These are phyloP conservation scores for Scenedesmus sp. DNA, from an alignment of 163 green algal genomes.

Conservation along the genomic window DNA sequence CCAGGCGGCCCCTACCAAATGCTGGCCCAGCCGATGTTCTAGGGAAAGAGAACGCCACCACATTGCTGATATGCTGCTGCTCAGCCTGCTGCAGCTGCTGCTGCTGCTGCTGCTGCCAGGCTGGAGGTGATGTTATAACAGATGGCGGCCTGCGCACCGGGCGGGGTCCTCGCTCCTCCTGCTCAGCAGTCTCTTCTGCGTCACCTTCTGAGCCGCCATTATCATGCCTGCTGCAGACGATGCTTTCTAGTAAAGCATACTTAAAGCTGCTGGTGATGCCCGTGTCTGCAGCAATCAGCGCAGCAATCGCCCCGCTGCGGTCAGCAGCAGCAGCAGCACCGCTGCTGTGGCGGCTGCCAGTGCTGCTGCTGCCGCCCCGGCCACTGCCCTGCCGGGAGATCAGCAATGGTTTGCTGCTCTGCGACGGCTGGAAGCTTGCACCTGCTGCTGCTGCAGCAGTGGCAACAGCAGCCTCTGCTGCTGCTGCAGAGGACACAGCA, in stretches of 20 bases:
- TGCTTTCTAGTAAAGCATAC: constrained; percentile 25
- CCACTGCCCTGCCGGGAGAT: neutral
- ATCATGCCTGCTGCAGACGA: neutral
- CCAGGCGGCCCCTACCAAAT: neutral
- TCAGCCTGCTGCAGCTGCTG: constrained; percentile 28
- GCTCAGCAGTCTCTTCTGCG: neutral
- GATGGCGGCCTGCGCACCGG: neutral
- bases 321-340: neutral
- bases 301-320: neutral
- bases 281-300: constrained; percentile 25
- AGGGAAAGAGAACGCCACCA: constrained; percentile 45
- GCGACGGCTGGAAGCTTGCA: no score
- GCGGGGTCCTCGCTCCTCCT: neutral
- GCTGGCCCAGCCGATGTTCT: constrained; percentile 14
- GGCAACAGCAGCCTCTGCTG: neutral
- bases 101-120: constrained; percentile 29
- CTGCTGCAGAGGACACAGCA: neutral
- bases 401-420: neutral
- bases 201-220: neutral
- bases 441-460: neutral
- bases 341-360: neutral
- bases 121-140: neutral
- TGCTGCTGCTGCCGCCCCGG: neutral
- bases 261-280: constrained; percentile 48
- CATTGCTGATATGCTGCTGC: constrained; percentile 15